phyloP scores from a whole-genome alignment of 176 grass and related monocot genomes.

The Cymbopogon citratus region DNA sequence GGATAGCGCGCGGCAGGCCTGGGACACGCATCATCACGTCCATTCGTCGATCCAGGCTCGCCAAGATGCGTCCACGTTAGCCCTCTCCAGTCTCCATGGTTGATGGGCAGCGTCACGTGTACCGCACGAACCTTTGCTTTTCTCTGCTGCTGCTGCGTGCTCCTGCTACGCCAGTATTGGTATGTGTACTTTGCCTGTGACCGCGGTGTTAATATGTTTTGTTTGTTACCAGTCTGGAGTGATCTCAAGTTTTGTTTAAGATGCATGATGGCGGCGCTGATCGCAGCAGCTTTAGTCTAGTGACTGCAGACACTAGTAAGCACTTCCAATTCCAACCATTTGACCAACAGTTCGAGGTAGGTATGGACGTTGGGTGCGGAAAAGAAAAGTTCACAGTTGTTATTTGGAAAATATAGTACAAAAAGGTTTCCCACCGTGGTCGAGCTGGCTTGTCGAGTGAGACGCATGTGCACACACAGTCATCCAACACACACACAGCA shows the following conservation, averaged over 20 bases:
- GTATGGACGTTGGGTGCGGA: slow-evolving; percentile 9
- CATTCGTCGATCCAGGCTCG: background rate
- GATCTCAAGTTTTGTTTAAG: background rate
- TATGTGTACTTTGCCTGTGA: background rate
- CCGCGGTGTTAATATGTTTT: background rate
- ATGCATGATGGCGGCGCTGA: slow-evolving; percentile 3
- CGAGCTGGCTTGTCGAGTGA: slow-evolving; percentile 10
- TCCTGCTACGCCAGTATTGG: background rate
- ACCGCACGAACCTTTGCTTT: slow-evolving; percentile 3
- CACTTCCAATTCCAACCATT: slow-evolving; percentile 15
- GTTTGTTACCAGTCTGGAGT: background rate
- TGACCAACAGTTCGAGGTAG: slow-evolving; percentile 18
- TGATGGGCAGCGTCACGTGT: slow-evolving; percentile 7
- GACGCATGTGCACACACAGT: slow-evolving; percentile 13
- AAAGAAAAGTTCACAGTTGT: background rate
- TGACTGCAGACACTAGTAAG: background rate
- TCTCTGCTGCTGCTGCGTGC: background rate
- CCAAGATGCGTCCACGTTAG: background rate
- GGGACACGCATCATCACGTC: background rate
- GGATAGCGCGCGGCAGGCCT: background rate
- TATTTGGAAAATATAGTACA: background rate
- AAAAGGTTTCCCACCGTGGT: background rate
- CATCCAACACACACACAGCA: background rate
- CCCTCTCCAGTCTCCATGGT: background rate
- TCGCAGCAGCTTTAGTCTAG: background rate